A percentile compares a stretch with the other conserved stretches of the same genome.
These are phyloP conservation scores for Delphinella strobiligena DNA, from an alignment of 2,329 filamentous ascomycete genomes.

Conservation along the genomic window DNA sequence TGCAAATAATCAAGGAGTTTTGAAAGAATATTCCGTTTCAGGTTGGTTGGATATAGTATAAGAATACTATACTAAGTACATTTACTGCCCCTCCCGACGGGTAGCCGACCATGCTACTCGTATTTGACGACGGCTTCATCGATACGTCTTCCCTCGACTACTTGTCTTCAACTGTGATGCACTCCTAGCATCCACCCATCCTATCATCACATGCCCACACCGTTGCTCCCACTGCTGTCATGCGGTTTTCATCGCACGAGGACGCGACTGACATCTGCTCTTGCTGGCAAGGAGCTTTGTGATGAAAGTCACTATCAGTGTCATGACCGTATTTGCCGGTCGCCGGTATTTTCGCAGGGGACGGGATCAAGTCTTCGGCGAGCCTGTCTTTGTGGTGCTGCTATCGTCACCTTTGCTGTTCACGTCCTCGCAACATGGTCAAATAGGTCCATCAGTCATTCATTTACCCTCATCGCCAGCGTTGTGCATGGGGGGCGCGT, in stretches of 20 bases:
- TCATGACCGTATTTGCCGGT: too few species aligned
- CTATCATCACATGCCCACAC: background rate
- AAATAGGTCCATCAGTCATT: constrained; percentile 5
- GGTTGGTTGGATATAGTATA: too few species aligned
- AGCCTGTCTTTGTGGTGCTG: background rate
- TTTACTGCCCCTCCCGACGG: too few species aligned
- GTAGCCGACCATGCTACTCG: too few species aligned
- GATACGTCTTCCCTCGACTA: too few species aligned
- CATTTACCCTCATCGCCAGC: constrained; percentile 20
- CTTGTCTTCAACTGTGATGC: background rate
- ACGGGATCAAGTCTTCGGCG: background rate
- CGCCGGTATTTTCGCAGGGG: background rate
- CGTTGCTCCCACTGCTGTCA: background rate
- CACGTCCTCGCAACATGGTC: background rate
- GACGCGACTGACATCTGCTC: background rate
- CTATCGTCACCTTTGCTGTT: too few species aligned
- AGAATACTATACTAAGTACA: too few species aligned
- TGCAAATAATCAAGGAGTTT: too few species aligned
- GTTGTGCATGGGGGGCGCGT: constrained; percentile 12
- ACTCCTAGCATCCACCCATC: background rate
- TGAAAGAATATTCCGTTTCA: too few species aligned
- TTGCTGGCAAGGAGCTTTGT: background rate
- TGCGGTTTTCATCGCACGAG: background rate
- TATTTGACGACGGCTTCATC: background rate
- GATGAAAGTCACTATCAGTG: too few species aligned